phyloP scores from a whole-genome alignment of 345 rosid species.

The Murraya koenigii region DNA sequence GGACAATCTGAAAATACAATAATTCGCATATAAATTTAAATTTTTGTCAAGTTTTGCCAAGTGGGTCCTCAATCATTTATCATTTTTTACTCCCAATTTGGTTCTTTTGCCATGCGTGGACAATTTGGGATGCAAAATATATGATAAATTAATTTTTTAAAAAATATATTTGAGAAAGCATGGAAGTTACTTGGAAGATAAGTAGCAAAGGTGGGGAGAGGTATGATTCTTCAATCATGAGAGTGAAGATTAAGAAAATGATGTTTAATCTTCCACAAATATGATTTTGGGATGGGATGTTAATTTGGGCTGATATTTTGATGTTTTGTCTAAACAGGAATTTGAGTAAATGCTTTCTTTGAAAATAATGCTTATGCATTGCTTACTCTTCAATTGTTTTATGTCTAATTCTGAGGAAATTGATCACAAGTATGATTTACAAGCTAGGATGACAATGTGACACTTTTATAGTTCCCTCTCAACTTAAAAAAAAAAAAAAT shows the following conservation, averaged over 20 bases:
- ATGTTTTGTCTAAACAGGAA: neutral
- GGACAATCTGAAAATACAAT: neutral
- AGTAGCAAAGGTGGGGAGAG: conserved; percentile 20
- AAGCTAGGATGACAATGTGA: neutral
- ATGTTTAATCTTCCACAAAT: conserved; percentile 20
- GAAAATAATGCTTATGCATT: neutral
- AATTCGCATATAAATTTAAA: neutral
- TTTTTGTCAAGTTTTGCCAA: neutral
- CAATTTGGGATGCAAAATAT: neutral
- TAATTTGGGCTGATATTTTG: neutral
- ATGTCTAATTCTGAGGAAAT: neutral
- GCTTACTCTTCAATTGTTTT: neutral
- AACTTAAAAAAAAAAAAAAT: neutral
- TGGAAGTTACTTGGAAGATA: conserved; percentile 34
- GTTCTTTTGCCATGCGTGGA: conserved; percentile 9
- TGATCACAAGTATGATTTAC: conserved; percentile 2
- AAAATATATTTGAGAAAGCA: no score
- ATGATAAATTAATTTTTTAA: neutral
- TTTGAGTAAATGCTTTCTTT: neutral
- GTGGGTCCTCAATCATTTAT: conserved; percentile 12
- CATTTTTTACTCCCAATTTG: neutral
- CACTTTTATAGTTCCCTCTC: neutral
- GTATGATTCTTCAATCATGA: neutral
- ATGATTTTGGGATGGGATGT: conserved; percentile 2
- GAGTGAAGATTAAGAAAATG: conserved; percentile 17